Base-by-base conservation (phyloP, 306 rosid genomes). In the Calophaca sinica region DNA sequence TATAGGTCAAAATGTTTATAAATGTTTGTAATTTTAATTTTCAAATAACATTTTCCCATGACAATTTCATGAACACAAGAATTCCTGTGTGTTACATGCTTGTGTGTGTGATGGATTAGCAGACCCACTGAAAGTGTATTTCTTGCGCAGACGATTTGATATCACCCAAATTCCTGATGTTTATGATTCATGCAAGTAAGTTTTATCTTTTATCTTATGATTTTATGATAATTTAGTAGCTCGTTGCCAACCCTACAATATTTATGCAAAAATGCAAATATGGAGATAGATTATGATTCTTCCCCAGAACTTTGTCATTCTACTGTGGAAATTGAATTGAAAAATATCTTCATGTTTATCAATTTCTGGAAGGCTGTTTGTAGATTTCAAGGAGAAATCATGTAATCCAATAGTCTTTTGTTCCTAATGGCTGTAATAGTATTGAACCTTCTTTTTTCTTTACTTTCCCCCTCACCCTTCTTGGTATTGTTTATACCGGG, bases 111-210 rank as follows among this genome's bases (percentile, higher is more conserved):
- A 28, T 52, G 11, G 62, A 80, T 62, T 68, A 49, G 44, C 29
- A 60, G 31, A 65, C 70, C 12, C 45, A 50, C 79, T 85, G 68
- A 74, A 57, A 50, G 13, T 77, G 52, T 54, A 54, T 85, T 78
- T 81, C 72, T 78, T 88, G 84, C 83, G 77, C 96, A 94, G 97
- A 57, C 93, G 99, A 76, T 94, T 62, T 62, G 97, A 94, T 82
- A 75, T 94, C 71, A 85, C 99, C 50, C 99, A 94, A 83, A 94
- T 94, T 83, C 99, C 99, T 36, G 99, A 92, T 81, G 91, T 94
- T 73, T 94, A 94, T 80, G 99, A 94, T 73, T 94, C 99, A 3
- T 92, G 99, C 99, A 94, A 94, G 99, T 94, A 87, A 92, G 99
- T 81, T 10, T 2, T 66, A 62, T 62, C 59, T 72, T 50, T 50